phyloP scores from a whole-genome alignment of 305 asterid genomes.

The Solanum hybrid region DNA sequence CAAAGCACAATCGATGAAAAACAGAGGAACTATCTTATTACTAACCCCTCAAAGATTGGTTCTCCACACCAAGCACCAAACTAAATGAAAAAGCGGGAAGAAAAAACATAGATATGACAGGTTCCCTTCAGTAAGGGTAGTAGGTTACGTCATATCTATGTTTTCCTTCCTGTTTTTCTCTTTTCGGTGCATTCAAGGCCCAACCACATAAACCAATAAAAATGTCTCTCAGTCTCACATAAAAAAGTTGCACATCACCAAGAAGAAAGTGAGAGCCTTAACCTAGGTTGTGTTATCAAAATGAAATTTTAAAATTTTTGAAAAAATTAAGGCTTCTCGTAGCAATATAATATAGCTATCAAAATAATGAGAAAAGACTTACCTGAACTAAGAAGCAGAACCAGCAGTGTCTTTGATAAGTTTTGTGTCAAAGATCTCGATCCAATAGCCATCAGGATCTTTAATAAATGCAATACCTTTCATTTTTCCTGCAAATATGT shows the following conservation, averaged over 20 bases:
- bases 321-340: neutral
- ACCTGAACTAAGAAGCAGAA: slow-evolving; percentile 31
- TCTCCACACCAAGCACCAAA: neutral
- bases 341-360: neutral
- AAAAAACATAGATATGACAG: neutral
- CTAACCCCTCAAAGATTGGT: neutral
- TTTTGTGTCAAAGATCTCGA: slow-evolving; percentile 67
- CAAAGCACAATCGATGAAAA: neutral
- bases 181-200: neutral
- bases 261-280: neutral
- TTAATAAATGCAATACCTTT: slow-evolving; percentile 73
- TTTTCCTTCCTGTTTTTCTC: neutral
- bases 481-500: slow-evolving; percentile 48
- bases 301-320: neutral
- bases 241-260: neutral
- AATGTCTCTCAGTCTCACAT: neutral
- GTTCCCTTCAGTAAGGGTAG: neutral
- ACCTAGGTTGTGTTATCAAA: neutral
- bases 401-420: slow-evolving; percentile 28
- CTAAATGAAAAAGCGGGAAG: neutral
- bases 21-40: neutral
- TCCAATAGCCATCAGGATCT: slow-evolving; percentile 97
- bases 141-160: neutral
- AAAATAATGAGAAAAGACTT: neutral
- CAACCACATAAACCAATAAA: neutral